Conservation (phyloP, 257 asterid genomes). For the Osmanthus fragrans region DNA sequence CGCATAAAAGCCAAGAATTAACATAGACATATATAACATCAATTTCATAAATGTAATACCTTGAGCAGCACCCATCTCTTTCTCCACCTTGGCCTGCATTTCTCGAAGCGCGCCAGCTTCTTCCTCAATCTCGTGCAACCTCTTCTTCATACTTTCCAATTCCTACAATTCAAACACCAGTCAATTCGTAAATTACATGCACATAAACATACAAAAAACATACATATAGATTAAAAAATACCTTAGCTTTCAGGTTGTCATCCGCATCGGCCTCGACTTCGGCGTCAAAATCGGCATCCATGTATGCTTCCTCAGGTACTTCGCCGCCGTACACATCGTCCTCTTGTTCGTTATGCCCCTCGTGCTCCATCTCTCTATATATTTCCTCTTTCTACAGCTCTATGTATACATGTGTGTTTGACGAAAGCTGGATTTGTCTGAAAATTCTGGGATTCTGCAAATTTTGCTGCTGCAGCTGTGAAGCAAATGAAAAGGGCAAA, state of each 20-base stretch:
- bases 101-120: constrained; percentile 87
- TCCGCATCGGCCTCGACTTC: constrained; percentile 39
- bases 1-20: constrained; percentile 8
- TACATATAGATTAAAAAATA: constrained; percentile 8
- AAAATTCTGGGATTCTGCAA: not conserved
- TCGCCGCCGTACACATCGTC: constrained; percentile 64
- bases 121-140: constrained; percentile 80
- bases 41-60: constrained; percentile 38
- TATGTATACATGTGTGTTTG: not conserved
- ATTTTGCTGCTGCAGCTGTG: not conserved
- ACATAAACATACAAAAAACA: not conserved
- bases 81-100: constrained; percentile 79
- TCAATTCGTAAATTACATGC: not conserved
- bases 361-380: constrained; percentile 35
- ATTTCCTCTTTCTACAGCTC: constrained; percentile 8
- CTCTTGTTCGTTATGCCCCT: constrained; percentile 46
- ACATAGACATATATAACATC: not conserved
- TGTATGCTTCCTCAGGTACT: constrained; percentile 57
- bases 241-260: constrained; percentile 47
- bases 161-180: constrained; percentile 44
- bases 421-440: not conserved
- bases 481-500: not conserved
- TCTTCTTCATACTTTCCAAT: constrained; percentile 70
- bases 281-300: constrained; percentile 56
- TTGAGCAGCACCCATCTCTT: constrained; percentile 64